Evolutionary conservation across 2,329 filamentous ascomycete genomes (phyloP), one percentile per base, ranked within the genome.

Genomic region (Shiraia sp.): DNA sequence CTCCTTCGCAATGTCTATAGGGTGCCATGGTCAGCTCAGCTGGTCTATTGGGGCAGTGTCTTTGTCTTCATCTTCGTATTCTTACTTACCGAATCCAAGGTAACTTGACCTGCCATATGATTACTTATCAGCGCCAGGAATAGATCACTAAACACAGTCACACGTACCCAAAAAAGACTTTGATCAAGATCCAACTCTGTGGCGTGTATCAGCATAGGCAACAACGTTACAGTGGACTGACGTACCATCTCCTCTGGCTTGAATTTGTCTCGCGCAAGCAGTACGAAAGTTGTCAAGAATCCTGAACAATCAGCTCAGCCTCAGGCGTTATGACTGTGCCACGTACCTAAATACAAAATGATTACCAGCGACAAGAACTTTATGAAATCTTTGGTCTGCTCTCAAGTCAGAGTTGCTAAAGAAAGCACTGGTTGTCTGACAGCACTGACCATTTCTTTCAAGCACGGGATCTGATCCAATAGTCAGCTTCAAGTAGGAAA

Each of bases 241-340:
- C 52, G 28, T 38, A 64, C 63, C 86, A 91, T 91, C 41, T 83
- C 73, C 8, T 73, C 69, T 16, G 86, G 77, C 4, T 76, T 79
- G 60, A 86, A 90, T 2, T 73, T 70, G 36, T 87, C 85, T 40
- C 87, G 80, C n/a, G 86, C 88, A 31, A 93, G 76, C 17, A 91
- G 77, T 0, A 85, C 85, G 57, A 92, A 92, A 0, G 90, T 96
- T 0, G 91, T 95, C 24, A 96, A 73, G 69, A 96, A 96, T 32
- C 90, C 82, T 80, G 49, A 12, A 10, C 3, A 3, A 8, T 22
- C 19, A 22, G 8, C 19, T 22, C 19, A 22, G 8, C 19, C 8
- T 8, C 4, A 22, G 8, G 19, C 8, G 19, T 8, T 22, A 8
- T 22, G 23, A 26, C 30, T 24, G 36, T 14, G 26, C 10, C 19